Conservation (phyloP, 1,284 basidiomycete genomes). For the Fomitiporia mediterranea region DNA sequence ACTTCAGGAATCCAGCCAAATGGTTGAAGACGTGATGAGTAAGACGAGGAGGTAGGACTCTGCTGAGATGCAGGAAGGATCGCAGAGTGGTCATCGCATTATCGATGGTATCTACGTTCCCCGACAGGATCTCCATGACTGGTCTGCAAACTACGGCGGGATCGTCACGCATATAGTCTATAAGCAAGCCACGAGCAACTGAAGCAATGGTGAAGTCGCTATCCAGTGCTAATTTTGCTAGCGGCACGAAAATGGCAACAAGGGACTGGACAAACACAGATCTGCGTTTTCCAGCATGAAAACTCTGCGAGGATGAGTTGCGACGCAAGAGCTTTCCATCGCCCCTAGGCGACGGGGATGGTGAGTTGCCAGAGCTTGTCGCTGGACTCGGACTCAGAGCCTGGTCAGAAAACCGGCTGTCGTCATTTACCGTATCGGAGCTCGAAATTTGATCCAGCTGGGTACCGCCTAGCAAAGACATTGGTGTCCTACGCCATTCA, state of each 20-base stretch:
- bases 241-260: constrained; percentile 45
- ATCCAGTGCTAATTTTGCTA: constrained; percentile 51
- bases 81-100: constrained; percentile 47
- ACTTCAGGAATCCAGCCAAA: constrained; percentile 66
- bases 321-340: constrained; percentile 40
- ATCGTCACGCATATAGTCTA: constrained; percentile 76
- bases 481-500: constrained; percentile 56
- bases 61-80: constrained; percentile 50
- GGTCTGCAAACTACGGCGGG: constrained; percentile 60
- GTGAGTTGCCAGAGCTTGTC: constrained; percentile 35
- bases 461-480: constrained; percentile 53
- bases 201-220: constrained; percentile 49
- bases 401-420: constrained; percentile 17
- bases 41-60: constrained; percentile 56
- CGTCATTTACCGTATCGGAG: constrained; percentile 20
- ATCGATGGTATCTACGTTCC: constrained; percentile 42
- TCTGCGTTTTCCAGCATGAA: constrained; percentile 47
- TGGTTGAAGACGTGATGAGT: constrained; percentile 68
- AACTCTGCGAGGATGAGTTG: constrained; percentile 47
- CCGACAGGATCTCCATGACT: constrained; percentile 54
- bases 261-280: constrained; percentile 63
- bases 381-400: constrained; percentile 30
- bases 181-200: constrained; percentile 51
- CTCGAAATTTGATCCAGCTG: constrained; percentile 42
- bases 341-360: constrained; percentile 29